Evolutionary conservation across 108 stramenopile genomes (phyloP).

Genomic region (Skeletonema grethae): DNA sequence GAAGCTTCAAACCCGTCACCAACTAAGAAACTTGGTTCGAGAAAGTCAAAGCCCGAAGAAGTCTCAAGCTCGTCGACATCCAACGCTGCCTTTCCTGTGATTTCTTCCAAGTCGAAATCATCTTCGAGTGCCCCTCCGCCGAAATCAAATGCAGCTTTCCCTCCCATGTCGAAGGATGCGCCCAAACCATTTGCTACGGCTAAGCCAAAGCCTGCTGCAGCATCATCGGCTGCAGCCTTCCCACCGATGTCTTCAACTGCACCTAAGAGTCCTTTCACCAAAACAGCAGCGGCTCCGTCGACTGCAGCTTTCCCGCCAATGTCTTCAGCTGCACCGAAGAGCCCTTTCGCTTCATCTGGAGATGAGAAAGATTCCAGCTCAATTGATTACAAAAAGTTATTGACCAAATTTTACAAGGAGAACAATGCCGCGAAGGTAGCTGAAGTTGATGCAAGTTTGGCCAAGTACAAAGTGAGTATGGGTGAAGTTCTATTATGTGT

Average conservation of each 20-base stretch:
- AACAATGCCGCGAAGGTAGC: slow-evolving; percentile 69
- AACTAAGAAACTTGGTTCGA: slow-evolving; percentile 4
- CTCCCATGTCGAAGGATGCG: slow-evolving; percentile 64
- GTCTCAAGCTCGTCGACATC: slow-evolving; percentile 15
- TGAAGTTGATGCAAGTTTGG: slow-evolving; percentile 58
- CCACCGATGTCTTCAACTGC: slow-evolving; percentile 23
- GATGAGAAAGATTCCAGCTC: neutral
- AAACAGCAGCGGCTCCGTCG: slow-evolving; percentile 6
- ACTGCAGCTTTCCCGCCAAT: slow-evolving; percentile 45
- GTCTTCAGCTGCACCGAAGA: slow-evolving; percentile 43
- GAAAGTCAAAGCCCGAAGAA: slow-evolving; percentile 9
- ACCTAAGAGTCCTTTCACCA: slow-evolving; percentile 13
- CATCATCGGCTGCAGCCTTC: slow-evolving; percentile 19
- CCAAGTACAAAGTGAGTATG: slow-evolving; percentile 71
- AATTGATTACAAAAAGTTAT: slow-evolving; percentile 57
- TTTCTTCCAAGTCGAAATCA: slow-evolving; percentile 9
- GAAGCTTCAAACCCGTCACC: slow-evolving; percentile 15
- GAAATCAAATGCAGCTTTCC: slow-evolving; percentile 38
- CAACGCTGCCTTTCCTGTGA: slow-evolving; percentile 12
- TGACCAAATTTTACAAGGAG: slow-evolving; percentile 69
- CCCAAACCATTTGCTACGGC: slow-evolving; percentile 60
- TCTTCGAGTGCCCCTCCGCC: neutral
- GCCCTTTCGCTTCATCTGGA: slow-evolving; percentile 19
- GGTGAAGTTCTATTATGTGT: neutral
- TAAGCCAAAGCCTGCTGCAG: neutral